A percentile compares a stretch with the other conserved stretches of the same genome.
Evolutionary conservation across 176 grass and related monocot species (phyloP).

Genomic region (Areca catechu): DNA sequence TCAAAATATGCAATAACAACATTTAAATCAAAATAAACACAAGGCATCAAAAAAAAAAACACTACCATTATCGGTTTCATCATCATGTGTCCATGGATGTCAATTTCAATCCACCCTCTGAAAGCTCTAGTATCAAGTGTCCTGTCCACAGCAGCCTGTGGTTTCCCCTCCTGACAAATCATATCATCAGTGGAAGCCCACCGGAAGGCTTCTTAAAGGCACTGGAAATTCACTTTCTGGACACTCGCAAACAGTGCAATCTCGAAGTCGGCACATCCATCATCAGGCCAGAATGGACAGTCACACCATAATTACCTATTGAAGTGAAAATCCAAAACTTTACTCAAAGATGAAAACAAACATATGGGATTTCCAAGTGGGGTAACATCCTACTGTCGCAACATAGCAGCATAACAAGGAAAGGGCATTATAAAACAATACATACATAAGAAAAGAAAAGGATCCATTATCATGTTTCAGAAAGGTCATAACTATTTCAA

Average conservation of each 20-base stretch:
- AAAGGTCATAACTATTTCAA: too few relatives aligned
- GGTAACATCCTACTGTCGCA: too few relatives aligned
- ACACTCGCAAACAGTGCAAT: constrained; percentile 92
- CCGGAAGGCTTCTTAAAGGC: constrained; percentile 62
- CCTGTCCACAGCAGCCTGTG: constrained; percentile 79
- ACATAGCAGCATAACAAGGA: too few relatives aligned
- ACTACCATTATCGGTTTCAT: constrained; percentile 86
- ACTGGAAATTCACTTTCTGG: constrained; percentile 88
- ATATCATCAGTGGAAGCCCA: constrained; percentile 43
- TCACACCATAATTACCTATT: constrained; percentile 90
- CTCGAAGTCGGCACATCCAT: constrained; percentile 83
- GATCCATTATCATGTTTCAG: too few relatives aligned
- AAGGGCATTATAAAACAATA: too few relatives aligned
- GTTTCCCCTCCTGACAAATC: constrained; percentile 84
- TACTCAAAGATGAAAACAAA: too few relatives aligned
- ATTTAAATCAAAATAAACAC: constrained; percentile 2
- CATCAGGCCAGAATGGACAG: constrained; percentile 95
- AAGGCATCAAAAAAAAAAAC: not conserved
- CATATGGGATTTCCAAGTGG: too few relatives aligned
- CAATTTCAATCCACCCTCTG: constrained; percentile 75
- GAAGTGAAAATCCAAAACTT: too few relatives aligned
- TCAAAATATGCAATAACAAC: too few relatives aligned
- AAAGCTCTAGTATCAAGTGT: constrained; percentile 79
- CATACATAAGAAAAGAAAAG: too few relatives aligned
- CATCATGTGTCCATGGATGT: constrained; percentile 98